Evolutionary conservation across 371 early-diverging fungal species (phyloP).

Genomic region (Lichtheimia corymbifera): DNA sequence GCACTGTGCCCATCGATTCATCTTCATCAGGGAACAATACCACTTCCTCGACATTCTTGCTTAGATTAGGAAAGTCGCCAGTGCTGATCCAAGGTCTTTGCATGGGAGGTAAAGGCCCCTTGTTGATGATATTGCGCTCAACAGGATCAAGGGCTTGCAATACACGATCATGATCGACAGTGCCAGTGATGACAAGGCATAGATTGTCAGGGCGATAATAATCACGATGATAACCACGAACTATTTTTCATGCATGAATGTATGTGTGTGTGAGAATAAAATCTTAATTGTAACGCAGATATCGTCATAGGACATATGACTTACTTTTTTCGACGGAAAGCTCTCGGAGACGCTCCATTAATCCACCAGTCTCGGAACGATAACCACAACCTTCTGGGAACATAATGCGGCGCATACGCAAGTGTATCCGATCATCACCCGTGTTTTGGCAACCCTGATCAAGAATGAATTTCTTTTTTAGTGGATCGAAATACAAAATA

Average conservation of each 20-base stretch:
- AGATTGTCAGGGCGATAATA: slow-evolving; percentile 76
- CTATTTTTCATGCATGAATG: slow-evolving; percentile 28
- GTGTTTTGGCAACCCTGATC: slow-evolving; percentile 47
- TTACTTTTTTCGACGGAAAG: slow-evolving; percentile 67
- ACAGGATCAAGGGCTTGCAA: slow-evolving; percentile 55
- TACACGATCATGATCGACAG: slow-evolving; percentile 50
- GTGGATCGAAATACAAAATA: not conserved
- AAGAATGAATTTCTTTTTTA: not conserved
- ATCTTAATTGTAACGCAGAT: no score
- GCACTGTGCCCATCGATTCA: slow-evolving; percentile 66
- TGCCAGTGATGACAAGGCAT: slow-evolving; percentile 66
- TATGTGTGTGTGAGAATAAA: not conserved
- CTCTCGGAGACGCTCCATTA: slow-evolving; percentile 68
- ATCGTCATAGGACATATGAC: not conserved
- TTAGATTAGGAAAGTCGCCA: slow-evolving; percentile 51
- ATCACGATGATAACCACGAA: slow-evolving; percentile 57
- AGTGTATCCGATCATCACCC: slow-evolving; percentile 45
- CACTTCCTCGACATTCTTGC: slow-evolving; percentile 49
- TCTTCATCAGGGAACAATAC: slow-evolving; percentile 73
- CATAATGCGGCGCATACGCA: slow-evolving; percentile 58
- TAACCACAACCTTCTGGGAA: slow-evolving; percentile 68
- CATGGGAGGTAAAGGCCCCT: slow-evolving; percentile 57
- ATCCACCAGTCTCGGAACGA: slow-evolving; percentile 68
- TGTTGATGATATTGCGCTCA: slow-evolving; percentile 60
- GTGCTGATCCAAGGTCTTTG: slow-evolving; percentile 68